These are phyloP conservation scores for Fusarium multiceps DNA, from an alignment of 2,329 filamentous ascomycete species.

Conservation along the genomic window DNA sequence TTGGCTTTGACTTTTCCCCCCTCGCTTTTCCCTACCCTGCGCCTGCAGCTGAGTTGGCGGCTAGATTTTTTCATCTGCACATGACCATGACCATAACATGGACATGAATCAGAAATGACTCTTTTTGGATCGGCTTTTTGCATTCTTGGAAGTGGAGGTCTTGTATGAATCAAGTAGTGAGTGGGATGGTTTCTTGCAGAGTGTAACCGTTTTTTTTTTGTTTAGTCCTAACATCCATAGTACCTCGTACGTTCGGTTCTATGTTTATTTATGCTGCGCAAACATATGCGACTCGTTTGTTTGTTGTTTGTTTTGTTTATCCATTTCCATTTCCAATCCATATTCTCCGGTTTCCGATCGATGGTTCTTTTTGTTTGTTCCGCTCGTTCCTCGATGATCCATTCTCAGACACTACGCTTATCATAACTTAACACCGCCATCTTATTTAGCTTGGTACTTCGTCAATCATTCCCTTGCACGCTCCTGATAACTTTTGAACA, in stretches of 20 bases:
- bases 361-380: neutral
- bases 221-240: neutral
- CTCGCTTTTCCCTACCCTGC: slow-evolving; percentile 16
- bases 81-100: slow-evolving; percentile 31
- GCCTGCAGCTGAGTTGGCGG: slow-evolving; percentile 23
- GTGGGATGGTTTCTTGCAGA: slow-evolving; percentile 4
- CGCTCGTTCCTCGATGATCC: slow-evolving; percentile 19
- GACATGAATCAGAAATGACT: slow-evolving; percentile 12
- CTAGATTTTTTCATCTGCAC: slow-evolving; percentile 30
- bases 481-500: slow-evolving; percentile 25
- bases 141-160: slow-evolving; percentile 25
- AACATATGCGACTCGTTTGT: neutral
- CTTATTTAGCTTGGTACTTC: neutral
- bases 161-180: neutral
- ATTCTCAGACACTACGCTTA: slow-evolving; percentile 26
- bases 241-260: neutral
- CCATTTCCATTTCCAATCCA: neutral
- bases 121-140: slow-evolving; percentile 14
- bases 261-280: neutral
- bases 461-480: slow-evolving; percentile 13
- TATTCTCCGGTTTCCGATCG: neutral
- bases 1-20: neutral
- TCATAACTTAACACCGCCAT: slow-evolving; percentile 21
- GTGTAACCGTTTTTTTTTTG: slow-evolving; percentile 2
- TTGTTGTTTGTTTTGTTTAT: neutral